phyloP scores from a whole-genome alignment of 352 stramenopile genomes.

The Globisporangium cederbergense region DNA sequence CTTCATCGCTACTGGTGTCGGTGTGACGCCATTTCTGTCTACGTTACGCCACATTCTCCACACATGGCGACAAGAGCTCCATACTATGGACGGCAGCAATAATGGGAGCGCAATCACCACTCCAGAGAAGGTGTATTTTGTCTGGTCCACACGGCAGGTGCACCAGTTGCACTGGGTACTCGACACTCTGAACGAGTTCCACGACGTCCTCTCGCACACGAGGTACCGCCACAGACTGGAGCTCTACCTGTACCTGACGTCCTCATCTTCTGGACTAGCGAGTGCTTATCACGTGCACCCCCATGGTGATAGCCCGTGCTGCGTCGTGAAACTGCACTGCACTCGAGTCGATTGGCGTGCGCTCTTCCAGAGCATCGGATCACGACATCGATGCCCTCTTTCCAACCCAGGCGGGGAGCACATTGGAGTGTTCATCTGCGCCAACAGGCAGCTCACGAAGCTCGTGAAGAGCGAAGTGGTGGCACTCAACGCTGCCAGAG shows the following conservation, averaged over 20 bases:
- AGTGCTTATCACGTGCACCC: background rate
- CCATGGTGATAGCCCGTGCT: background rate
- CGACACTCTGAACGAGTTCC: slow-evolving; percentile 24
- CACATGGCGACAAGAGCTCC: slow-evolving; percentile 15
- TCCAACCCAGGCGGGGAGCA: background rate
- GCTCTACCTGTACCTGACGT: slow-evolving; percentile 25
- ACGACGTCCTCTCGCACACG: slow-evolving; percentile 19
- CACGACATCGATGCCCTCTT: background rate
- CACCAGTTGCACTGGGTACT: slow-evolving; percentile 21
- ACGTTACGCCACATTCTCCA: slow-evolving; percentile 41
- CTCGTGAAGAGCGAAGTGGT: slow-evolving; percentile 26
- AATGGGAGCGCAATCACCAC: too few relatives aligned
- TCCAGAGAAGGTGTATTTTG: slow-evolving; percentile 16
- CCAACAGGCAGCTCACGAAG: slow-evolving; percentile 17
- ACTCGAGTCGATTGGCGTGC: slow-evolving; percentile 15
- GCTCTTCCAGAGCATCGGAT: slow-evolving; percentile 7
- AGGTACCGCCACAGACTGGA: slow-evolving; percentile 6
- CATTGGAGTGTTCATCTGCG: slow-evolving; percentile 26
- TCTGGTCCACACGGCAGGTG: slow-evolving; percentile 28
- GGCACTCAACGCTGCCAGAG: background rate
- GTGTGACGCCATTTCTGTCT: slow-evolving; percentile 43
- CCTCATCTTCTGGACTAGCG: background rate
- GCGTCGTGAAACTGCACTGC: slow-evolving; percentile 8
- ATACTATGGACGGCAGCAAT: too few relatives aligned
- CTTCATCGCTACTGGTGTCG: slow-evolving; percentile 34